phyloP scores from a whole-genome alignment of 225 moss, liverwort and hornwort species.

The Takakia lepidozioides region DNA sequence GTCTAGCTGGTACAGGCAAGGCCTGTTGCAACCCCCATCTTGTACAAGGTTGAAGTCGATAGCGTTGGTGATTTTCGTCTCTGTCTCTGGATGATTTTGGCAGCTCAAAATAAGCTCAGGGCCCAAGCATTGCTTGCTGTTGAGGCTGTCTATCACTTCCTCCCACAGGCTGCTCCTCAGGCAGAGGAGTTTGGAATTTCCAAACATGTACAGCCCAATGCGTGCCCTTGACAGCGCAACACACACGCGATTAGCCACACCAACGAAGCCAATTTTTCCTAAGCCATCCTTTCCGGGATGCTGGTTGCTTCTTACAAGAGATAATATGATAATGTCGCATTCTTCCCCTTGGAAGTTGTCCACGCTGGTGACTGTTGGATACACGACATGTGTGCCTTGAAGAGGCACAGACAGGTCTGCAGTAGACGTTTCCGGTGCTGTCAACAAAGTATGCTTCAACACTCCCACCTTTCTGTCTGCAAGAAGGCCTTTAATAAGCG shows the following conservation, averaged over 20 bases:
- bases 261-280: slow-evolving; percentile 40
- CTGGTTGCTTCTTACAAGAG: slow-evolving; percentile 36
- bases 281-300: slow-evolving; percentile 5
- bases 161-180: slow-evolving; percentile 23
- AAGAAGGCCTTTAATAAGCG: slow-evolving; percentile 17
- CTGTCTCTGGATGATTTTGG: slow-evolving; percentile 24
- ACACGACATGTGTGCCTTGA: no score
- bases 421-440: no score
- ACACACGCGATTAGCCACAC: slow-evolving; percentile 25
- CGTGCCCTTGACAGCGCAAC: slow-evolving; percentile 44
- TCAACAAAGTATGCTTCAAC: background rate
- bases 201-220: slow-evolving; percentile 45
- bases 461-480: background rate
- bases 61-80: slow-evolving; percentile 10
- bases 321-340: slow-evolving; percentile 36
- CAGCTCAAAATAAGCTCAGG: slow-evolving; percentile 23
- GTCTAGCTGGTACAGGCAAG: slow-evolving; percentile 24
- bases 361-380: slow-evolving; percentile 35
- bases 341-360: slow-evolving; percentile 51
- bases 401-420: no score
- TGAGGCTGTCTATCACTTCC: slow-evolving; percentile 11
- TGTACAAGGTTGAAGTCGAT: slow-evolving; percentile 29
- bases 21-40: slow-evolving; percentile 39
- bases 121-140: slow-evolving; percentile 14
- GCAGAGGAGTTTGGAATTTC: slow-evolving; percentile 34